A percentile compares a stretch with the other conserved stretches of the same genome.
Conservation (phyloP, 768 basidiomycete species). For the Fomitopsis serialis region DNA sequence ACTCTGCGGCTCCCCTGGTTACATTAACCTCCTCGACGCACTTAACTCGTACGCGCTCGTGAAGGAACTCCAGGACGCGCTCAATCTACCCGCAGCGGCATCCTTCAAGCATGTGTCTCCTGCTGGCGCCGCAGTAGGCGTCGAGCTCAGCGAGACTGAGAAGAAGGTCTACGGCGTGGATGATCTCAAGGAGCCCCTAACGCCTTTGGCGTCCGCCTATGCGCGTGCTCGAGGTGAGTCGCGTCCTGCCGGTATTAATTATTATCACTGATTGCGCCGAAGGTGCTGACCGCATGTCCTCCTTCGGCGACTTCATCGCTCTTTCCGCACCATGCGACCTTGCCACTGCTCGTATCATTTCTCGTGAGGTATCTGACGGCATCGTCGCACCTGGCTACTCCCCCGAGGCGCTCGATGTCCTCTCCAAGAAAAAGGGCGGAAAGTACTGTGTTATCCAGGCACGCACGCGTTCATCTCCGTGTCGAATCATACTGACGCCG, state of each 20-base stretch:
- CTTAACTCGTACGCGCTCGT: constrained; percentile 97
- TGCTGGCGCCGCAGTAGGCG: constrained; percentile 91
- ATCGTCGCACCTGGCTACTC: constrained; percentile 95
- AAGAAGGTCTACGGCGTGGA: constrained; percentile 96
- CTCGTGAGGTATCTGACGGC: constrained; percentile 98
- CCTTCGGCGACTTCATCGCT: constrained; percentile 98
- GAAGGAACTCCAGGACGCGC: constrained; percentile 84
- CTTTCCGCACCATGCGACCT: constrained; percentile 90
- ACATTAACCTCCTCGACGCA: constrained; percentile 97
- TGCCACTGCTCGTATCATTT: constrained; percentile 93
- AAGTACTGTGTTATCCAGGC: constrained; percentile 98
- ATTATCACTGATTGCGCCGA: constrained; percentile 7
- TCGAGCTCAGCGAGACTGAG: constrained; percentile 76
- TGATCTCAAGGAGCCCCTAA: constrained; percentile 86
- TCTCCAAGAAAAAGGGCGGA: constrained; percentile 95
- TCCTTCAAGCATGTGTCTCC: constrained; percentile 99
- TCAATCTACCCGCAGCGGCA: constrained; percentile 89
- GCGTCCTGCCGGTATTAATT: constrained; percentile 12
- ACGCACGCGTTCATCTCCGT: constrained; percentile 4
- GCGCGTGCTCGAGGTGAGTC: constrained; percentile 83
- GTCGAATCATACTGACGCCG: neutral
- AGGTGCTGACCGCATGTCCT: constrained; percentile 99
- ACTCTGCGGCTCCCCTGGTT: constrained; percentile 91
- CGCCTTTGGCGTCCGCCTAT: constrained; percentile 87
- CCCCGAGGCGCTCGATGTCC: constrained; percentile 79